These are phyloP conservation scores for Exophiala dermatitidis DNA, from an alignment of 2,329 filamentous ascomycete genomes.

Conservation along the genomic window DNA sequence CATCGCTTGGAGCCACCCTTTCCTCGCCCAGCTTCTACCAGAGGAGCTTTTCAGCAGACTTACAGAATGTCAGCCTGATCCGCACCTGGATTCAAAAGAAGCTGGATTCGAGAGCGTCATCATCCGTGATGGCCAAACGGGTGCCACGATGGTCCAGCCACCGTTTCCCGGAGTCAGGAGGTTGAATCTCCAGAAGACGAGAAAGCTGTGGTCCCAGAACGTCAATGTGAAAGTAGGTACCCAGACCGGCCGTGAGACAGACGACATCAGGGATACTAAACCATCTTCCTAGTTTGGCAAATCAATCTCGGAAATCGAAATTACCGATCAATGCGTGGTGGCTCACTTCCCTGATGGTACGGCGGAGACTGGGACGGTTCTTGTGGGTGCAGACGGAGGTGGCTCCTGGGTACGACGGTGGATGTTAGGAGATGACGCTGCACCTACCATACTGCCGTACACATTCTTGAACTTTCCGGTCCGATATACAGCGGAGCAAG, in stretches of 20 bases:
- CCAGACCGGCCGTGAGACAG: neutral
- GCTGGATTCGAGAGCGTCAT: slow-evolving; percentile 20
- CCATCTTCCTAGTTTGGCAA: slow-evolving; percentile 14
- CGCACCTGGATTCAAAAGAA: slow-evolving; percentile 25
- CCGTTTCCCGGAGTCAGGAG: slow-evolving; percentile 30
- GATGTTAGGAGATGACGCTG: slow-evolving; percentile 19
- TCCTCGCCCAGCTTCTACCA: slow-evolving; percentile 33
- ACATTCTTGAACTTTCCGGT: slow-evolving; percentile 22
- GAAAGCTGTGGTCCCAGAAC: slow-evolving; percentile 31
- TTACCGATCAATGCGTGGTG: slow-evolving; percentile 13
- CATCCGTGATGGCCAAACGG: slow-evolving; percentile 18
- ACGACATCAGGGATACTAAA: neutral
- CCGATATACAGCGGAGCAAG: slow-evolving; percentile 19
- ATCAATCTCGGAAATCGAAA: slow-evolving; percentile 14
- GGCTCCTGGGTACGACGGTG: slow-evolving; percentile 19
- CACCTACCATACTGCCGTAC: slow-evolving; percentile 11
- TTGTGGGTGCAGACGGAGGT: slow-evolving; percentile 26
- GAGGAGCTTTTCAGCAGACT: slow-evolving; percentile 30
- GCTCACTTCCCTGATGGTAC: slow-evolving; percentile 24
- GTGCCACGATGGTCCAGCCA: slow-evolving; percentile 29
- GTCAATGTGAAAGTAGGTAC: slow-evolving; percentile 25
- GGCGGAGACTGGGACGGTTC: slow-evolving; percentile 19
- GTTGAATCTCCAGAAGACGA: slow-evolving; percentile 34
- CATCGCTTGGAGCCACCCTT: slow-evolving; percentile 34
- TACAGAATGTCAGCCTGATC: slow-evolving; percentile 33